Base-by-base conservation (phyloP, 2,329 filamentous ascomycete genomes). In the Paraphoma sp. region DNA sequence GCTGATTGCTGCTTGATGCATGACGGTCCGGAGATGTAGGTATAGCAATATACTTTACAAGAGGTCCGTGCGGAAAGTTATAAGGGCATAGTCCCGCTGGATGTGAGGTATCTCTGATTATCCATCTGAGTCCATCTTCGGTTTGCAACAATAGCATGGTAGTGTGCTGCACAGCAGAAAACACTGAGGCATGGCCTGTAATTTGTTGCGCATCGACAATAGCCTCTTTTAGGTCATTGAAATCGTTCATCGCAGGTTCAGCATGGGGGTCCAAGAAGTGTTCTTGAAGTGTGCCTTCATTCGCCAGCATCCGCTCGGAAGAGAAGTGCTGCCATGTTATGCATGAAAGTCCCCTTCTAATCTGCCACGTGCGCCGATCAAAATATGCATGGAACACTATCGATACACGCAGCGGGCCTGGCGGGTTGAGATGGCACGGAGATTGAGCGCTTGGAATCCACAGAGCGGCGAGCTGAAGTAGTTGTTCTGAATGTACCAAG, bases 321-420 rank as follows among this genome's bases (percentile, higher is more conserved):
- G 23, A 23, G 23, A 23, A 23, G 23, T 23, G 23, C 23, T 23
- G 23, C 49, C 54, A 56, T 45, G 52, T 7, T 9, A 51, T 47
- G 36, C 53, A 56, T 16, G 46, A 46, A 12, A 59, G 33, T 23
- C 46, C 48, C 18, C 48, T 44, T 40, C 42, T 59, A n/a, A 59
- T 54, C 18, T 55, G 56, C 56, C 56, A 59, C 28, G 52, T 46
- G 4, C 17, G 33, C 3, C 42, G 33, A 33, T 54, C 48, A 28
- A 51, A 59, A 41, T 54, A 52, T 29, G 56, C 54, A 7, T 55
- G 38, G 42, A 54, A 47, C 30, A 44, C 40, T 16, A 57, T 44
- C 4, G 51, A 54, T 6, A 18, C 53, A 30, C 18, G 36, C 8
- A 48, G 5, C 4, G 17, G 2, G n/a, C 23, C 10, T 12, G 6